Evolutionary conservation across 2,329 filamentous ascomycete species (phyloP).

Genomic region (Aspergillus pseudotamarii): DNA sequence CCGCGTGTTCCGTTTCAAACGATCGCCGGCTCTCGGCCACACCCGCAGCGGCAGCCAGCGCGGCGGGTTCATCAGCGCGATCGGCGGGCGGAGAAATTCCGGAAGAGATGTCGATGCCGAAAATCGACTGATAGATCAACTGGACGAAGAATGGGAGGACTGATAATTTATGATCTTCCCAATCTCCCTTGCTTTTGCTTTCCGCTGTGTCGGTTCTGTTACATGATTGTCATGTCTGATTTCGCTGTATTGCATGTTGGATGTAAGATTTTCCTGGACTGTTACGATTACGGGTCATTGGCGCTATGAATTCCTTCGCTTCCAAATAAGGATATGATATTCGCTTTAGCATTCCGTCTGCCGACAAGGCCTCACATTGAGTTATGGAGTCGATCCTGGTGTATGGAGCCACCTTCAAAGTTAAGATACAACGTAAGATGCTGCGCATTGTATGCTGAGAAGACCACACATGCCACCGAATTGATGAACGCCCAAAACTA

Average conservation of each 20-base stretch:
- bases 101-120: slow-evolving; percentile 69
- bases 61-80: slow-evolving; percentile 38
- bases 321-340: background rate
- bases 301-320: background rate
- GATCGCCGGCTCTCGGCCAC: slow-evolving; percentile 39
- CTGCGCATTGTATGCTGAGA: background rate
- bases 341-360: background rate
- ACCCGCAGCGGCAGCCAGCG: slow-evolving; percentile 32
- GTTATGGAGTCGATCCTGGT: background rate
- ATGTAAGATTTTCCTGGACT: background rate
- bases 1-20: slow-evolving; percentile 40
- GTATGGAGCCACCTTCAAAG: no score
- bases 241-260: background rate
- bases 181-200: background rate
- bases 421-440: background rate
- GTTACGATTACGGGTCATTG: background rate
- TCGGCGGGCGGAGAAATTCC: slow-evolving; percentile 33
- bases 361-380: background rate
- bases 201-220: background rate
- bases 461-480: no score
- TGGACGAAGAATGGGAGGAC: slow-evolving; percentile 97
- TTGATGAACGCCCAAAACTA: no score
- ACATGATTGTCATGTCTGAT: background rate
- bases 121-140: slow-evolving; percentile 90
- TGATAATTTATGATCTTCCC: slow-evolving; percentile 19